phyloP scores from a whole-genome alignment of 768 basidiomycete species.

The Mycena haematopus region DNA sequence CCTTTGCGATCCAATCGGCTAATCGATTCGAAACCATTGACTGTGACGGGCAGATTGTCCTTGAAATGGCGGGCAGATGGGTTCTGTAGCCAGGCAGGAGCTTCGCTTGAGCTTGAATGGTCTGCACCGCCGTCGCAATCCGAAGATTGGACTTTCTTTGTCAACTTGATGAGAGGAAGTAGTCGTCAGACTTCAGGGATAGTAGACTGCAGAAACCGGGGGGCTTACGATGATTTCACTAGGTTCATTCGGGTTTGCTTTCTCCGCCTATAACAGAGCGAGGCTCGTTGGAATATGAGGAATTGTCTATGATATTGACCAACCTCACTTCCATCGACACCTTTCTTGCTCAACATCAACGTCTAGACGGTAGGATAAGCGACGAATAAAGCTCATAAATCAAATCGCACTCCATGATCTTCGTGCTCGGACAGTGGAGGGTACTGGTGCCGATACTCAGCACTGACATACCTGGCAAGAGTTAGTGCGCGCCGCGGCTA shows the following conservation, averaged over 20 bases:
- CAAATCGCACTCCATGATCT: background rate
- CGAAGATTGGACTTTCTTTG: background rate
- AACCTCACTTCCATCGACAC: background rate
- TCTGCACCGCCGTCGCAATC: background rate
- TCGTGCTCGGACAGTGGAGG: background rate
- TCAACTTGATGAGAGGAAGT: background rate
- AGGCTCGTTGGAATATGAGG: background rate
- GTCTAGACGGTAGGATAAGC: background rate
- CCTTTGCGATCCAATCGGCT: slow-evolving; percentile 16
- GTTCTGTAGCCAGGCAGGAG: background rate
- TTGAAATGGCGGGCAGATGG: slow-evolving; percentile 16
- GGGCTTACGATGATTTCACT: background rate
- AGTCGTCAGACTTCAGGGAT: background rate
- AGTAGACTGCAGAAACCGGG: background rate
- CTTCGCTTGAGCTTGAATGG: background rate
- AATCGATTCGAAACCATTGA: too few species aligned
- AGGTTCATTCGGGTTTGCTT: background rate
- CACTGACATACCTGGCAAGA: slow-evolving; percentile 12
- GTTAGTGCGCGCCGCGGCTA: background rate
- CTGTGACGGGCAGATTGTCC: background rate
- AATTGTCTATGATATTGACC: background rate
- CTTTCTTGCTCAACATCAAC: background rate
- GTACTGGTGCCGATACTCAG: slow-evolving; percentile 13
- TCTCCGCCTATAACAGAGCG: background rate
- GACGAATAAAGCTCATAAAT: background rate